phyloP scores from a whole-genome alignment of 306 rosid genomes.

The Malus fusca region DNA sequence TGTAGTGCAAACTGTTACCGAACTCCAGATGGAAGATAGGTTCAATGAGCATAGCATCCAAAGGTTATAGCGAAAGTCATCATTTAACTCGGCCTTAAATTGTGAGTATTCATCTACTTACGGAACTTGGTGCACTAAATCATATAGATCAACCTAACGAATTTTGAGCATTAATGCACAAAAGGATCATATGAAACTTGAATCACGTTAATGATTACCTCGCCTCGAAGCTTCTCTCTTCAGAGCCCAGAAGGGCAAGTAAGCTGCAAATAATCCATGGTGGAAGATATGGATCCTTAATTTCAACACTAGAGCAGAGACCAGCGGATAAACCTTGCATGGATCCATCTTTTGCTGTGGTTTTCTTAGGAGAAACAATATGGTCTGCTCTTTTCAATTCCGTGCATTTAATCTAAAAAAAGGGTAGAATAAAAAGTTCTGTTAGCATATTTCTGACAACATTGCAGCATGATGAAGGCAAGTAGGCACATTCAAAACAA shows the following conservation, averaged over 20 bases:
- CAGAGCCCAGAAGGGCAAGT: slow-evolving; percentile 55
- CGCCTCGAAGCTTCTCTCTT: slow-evolving; percentile 81
- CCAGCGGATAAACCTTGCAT: slow-evolving; percentile 28
- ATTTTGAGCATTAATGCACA: not conserved
- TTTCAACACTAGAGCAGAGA: slow-evolving; percentile 60
- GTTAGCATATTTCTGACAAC: not conserved
- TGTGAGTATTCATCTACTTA: not conserved
- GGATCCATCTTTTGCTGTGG: slow-evolving; percentile 37
- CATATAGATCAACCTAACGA: not conserved
- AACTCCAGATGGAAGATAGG: not conserved
- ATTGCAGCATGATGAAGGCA: not conserved
- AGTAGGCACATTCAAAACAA: not conserved
- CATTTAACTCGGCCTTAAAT: not conserved
- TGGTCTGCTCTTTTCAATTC: slow-evolving; percentile 63
- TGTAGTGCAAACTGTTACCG: not conserved
- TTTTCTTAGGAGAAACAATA: slow-evolving; percentile 38
- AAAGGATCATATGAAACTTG: not conserved
- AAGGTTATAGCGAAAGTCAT: not conserved
- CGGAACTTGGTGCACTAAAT: not conserved
- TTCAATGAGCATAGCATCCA: not conserved
- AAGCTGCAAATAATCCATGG: slow-evolving; percentile 69
- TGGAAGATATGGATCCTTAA: slow-evolving; percentile 71
- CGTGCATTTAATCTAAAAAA: slow-evolving; percentile 62
- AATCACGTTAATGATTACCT: slow-evolving; percentile 38
- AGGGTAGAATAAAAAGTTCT: not conserved